Evolutionary conservation across 169 alveolate genomes (phyloP), one percentile per base, ranked within the genome.

Genomic region (Cyclospora cayetanensis): DNA sequence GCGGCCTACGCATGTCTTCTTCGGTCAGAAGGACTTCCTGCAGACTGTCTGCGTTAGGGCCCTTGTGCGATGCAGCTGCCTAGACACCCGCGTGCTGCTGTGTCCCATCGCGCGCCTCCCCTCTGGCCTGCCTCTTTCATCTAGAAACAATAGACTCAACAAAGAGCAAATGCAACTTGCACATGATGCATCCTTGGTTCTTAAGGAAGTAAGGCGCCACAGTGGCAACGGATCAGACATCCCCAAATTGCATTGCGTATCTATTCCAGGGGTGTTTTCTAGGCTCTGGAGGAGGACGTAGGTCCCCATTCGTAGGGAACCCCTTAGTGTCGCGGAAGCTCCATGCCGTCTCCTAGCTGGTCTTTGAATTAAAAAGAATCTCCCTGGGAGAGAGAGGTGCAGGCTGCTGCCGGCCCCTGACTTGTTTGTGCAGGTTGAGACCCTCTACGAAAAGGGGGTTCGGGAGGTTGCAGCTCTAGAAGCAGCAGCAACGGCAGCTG

Each of bases 1-100:
- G 9, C 74, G 93, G 35, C 93, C 93, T 0, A 25, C 41, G 9
- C 11, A 31, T 12, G 68, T 34, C 27, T 34, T 35, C 18, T 37
- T 68, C 12, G 93, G 93, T 9, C 80, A 55, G 66, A 89, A 89
- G 77, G 93, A 89, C 35, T 89, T 89, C 53, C 76, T 42, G 50
- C 93, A 89, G 22, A 68, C 80, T 0, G 82, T 74, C 27, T 39
- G 76, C 70, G 18, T 89, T 4, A 39, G 77, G 15, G 5, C 29
- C 4, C 66, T 83, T 15, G 31, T 29, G 1, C 4, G 34, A 11
- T 53, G 35, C 27, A 20, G 55, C 52, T 83, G 55, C 60, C 4
- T 39, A 25, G 91, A 60, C 91, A 50, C 77, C 41, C 91, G 63
- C 29, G 50, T 83, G 2, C 50, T 50, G 1, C 29, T 83, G 4